Evolutionary conservation across 305 asterid species (phyloP).

Genomic region (Nicotiana rustica): DNA sequence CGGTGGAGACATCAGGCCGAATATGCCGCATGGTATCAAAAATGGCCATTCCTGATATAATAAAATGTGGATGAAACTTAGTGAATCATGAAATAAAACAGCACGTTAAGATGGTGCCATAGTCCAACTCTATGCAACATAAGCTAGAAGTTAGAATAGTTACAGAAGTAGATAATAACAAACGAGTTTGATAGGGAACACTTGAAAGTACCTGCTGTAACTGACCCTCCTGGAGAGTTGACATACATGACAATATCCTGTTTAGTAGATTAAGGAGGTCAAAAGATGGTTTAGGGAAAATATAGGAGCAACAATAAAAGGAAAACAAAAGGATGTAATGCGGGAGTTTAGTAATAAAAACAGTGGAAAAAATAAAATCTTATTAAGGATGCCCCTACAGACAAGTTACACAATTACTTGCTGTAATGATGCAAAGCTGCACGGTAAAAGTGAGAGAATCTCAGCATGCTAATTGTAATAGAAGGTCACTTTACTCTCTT

Average conservation of each 20-base stretch:
- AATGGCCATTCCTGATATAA: conserved; percentile 75
- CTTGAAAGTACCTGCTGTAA: conserved; percentile 74
- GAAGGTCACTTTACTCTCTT: not conserved
- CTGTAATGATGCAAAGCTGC: not conserved
- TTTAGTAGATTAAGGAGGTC: conserved; percentile 28
- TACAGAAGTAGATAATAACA: not conserved
- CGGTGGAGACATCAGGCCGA: conserved; percentile 87
- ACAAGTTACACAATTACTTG: not conserved
- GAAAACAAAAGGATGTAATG: not conserved
- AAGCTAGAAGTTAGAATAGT: not conserved
- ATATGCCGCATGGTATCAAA: conserved; percentile 91
- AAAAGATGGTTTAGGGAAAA: not conserved
- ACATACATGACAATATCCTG: conserved; percentile 93
- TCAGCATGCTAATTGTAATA: not conserved
- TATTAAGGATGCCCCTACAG: not conserved
- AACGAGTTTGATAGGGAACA: conserved; percentile 20
- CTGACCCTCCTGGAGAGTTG: conserved; percentile 97
- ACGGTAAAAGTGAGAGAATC: not conserved
- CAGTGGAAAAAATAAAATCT: not conserved
- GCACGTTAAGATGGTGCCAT: not conserved
- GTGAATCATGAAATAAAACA: conserved; percentile 36
- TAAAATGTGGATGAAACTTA: conserved; percentile 33
- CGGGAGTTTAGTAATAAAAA: not conserved
- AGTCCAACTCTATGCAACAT: conserved; percentile 1
- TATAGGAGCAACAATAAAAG: not conserved